Percentiles rank a stretch among this genome's conserved stretches.
These are phyloP conservation scores for Apiospora sp. DNA, from an alignment of 2,329 filamentous ascomycete genomes.

Conservation along the genomic window DNA sequence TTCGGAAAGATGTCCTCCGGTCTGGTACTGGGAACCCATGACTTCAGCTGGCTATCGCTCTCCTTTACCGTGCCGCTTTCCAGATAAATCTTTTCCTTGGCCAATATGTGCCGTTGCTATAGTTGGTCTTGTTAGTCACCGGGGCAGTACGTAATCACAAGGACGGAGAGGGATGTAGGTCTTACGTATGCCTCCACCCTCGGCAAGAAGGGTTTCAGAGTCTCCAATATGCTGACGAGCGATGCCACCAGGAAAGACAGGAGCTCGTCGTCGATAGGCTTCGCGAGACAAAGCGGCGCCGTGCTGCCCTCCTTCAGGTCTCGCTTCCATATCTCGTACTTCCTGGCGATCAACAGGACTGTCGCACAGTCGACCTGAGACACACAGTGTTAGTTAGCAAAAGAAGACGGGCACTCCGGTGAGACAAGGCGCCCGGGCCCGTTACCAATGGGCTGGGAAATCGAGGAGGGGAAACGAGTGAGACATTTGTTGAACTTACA, in stretches of 20 bases:
- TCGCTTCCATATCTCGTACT: constrained; percentile 26
- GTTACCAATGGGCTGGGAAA: not conserved
- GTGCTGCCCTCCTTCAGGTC: constrained; percentile 26
- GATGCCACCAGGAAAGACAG: constrained; percentile 23
- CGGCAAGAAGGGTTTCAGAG: constrained; percentile 23
- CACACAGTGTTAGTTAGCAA: not conserved
- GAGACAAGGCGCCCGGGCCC: not conserved
- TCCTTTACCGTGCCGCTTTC: constrained; percentile 18
- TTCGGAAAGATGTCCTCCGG: not conserved
- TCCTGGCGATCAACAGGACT: constrained; percentile 24
- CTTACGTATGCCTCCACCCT: constrained; percentile 28
- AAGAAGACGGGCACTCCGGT: not conserved
- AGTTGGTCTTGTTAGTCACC: not conserved
- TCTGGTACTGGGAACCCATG: constrained; percentile 3
- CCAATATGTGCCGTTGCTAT: constrained; percentile 20
- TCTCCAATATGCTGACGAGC: constrained; percentile 23
- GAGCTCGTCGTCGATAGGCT: constrained; percentile 21
- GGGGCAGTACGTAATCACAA: not conserved
- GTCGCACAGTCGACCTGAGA: constrained; percentile 23
- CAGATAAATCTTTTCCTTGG: constrained; percentile 1
- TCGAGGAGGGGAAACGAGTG: not conserved
- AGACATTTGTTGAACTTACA: constrained; percentile 6
- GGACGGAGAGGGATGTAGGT: too few species aligned
- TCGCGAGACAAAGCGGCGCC: constrained; percentile 26
- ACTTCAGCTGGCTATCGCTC: not conserved